Percentiles rank a stretch among this genome's conserved stretches.
phyloP scores from a whole-genome alignment of 1,284 basidiomycete genomes.

The Wolfiporia cocos region DNA sequence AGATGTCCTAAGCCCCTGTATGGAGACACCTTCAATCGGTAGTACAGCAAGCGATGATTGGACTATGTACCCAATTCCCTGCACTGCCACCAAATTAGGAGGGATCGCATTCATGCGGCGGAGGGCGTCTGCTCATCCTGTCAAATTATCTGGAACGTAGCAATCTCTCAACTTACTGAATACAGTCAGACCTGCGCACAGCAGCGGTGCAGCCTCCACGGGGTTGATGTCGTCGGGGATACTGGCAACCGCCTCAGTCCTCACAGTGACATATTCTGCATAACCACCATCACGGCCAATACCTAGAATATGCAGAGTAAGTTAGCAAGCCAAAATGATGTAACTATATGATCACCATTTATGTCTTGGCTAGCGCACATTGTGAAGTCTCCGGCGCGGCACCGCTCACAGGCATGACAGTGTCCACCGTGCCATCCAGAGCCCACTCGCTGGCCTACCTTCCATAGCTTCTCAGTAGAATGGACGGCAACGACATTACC shows the following conservation, averaged over 20 bases:
- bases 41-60: not conserved
- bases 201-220: slow-evolving; percentile 24
- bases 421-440: slow-evolving; percentile 20
- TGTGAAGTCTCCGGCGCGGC: slow-evolving; percentile 15
- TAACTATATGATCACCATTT: slow-evolving; percentile 23
- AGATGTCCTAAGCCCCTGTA: slow-evolving; percentile 26
- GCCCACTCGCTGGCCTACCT: slow-evolving; percentile 22
- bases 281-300: slow-evolving; percentile 10
- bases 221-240: slow-evolving; percentile 19
- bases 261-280: slow-evolving; percentile 18
- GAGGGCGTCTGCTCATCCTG: slow-evolving; percentile 1
- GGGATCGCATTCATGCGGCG: slow-evolving; percentile 13
- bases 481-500: slow-evolving; percentile 13
- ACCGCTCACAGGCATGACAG: slow-evolving; percentile 15
- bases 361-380: slow-evolving; percentile 13
- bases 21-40: not conserved
- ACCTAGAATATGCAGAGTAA: slow-evolving; percentile 1
- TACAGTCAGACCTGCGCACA: slow-evolving; percentile 6
- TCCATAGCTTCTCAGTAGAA: slow-evolving; percentile 15
- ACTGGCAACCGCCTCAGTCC: slow-evolving; percentile 17
- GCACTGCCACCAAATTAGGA: slow-evolving; percentile 23
- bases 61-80: slow-evolving; percentile 25
- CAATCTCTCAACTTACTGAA: slow-evolving; percentile 56
- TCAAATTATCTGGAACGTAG: too few species aligned
- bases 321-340: not conserved